These are phyloP conservation scores for Coemansia sp. DNA, from an alignment of 192 early-diverging fungal species.

Conservation along the genomic window DNA sequence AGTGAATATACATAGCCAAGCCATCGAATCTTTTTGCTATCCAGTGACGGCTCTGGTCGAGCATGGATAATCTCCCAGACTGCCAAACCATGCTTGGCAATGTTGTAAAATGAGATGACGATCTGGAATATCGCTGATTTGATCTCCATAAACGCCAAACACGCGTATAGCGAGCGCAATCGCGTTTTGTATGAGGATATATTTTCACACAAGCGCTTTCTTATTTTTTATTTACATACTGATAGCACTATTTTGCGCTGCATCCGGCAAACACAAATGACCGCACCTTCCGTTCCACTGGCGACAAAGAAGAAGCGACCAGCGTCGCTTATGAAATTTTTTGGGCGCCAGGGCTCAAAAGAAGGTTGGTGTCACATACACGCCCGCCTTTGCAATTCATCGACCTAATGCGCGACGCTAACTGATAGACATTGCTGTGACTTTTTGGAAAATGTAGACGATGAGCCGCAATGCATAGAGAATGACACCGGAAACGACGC, in stretches of 20 bases:
- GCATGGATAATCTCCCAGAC: too few species aligned
- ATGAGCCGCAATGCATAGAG: not conserved
- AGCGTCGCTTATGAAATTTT: slow-evolving; percentile 38
- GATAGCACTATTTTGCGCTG: not conserved
- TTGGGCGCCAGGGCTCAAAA: slow-evolving; percentile 26
- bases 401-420: not conserved
- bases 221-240: not conserved
- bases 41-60: too few species aligned
- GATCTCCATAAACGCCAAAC: not conserved
- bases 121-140: not conserved
- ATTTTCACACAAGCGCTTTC: not conserved
- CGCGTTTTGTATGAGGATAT: not conserved
- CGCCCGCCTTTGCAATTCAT: not conserved
- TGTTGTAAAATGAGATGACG: not conserved
- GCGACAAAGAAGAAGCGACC: slow-evolving; percentile 28
- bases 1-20: too few species aligned
- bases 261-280: slow-evolving; percentile 1
- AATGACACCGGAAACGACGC: not conserved
- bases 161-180: not conserved
- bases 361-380: slow-evolving; percentile 14
- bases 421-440: not conserved
- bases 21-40: too few species aligned
- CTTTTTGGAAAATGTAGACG: not conserved
- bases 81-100: too few species aligned
- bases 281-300: not conserved